Base-by-base conservation (phyloP, 2,329 filamentous ascomycete genomes). In the Trichoderma brevicompactum region DNA sequence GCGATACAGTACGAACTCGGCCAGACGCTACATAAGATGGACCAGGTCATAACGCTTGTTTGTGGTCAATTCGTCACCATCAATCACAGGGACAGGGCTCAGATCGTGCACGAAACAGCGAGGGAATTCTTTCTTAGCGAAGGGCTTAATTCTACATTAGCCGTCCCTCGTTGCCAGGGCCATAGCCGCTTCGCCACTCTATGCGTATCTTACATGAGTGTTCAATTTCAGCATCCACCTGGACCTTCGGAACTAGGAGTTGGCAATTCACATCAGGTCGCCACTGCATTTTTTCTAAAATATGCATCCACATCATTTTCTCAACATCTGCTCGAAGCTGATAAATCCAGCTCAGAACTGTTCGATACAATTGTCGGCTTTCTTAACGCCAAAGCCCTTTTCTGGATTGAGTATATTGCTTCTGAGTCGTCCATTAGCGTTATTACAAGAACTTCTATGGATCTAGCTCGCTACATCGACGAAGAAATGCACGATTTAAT, bases 101-200 rank as follows among this genome's bases (percentile, higher is more conserved):
- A 58, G 19, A 59, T 65, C 13, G 38, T 65, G 7, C 63, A 65
- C 19, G 53, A 65, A 28, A 58, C 63, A 9, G 63, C 53, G 12
- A 59, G 63, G 28, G 53, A 65, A 1, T 59, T 59, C 19, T 36
- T 50, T 15, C 48, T 50, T 28, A 34, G 28, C 23, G 28, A 50
- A 23, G 53, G 41, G 2, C 50, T 64, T 12, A 28, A 58, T 13
- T 64, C 62, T 5, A 7, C 52, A 8, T 49, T 65, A 6, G 53
- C 53, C 13, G 32, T 65, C 12, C 19, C 52, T 19, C 53, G 52
- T 8, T 23, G 12, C 6, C 7, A 40, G 36, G 53, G 52, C 7
- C 62, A 65, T 36, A 41, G 62, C 23, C 23, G 49, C n/a, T 15
- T 65, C 17, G 44, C 62, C 17, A 13, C 34, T 12, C 17, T 65